Conservation (phyloP, 2,329 filamentous ascomycete species). For the Colletotrichum cordylinicola region DNA sequence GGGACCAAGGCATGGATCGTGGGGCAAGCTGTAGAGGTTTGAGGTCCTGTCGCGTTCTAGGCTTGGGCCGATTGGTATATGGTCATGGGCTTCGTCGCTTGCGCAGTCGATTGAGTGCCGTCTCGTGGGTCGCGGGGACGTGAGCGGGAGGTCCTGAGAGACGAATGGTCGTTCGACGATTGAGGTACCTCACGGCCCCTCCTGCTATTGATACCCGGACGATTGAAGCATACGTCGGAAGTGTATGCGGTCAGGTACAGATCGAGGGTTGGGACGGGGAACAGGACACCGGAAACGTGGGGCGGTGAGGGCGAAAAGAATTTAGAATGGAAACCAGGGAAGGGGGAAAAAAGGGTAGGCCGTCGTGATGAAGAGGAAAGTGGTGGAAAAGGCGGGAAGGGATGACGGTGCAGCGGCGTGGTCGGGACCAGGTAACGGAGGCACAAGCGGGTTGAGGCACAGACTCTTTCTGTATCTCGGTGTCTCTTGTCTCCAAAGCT, state of each 20-base stretch:
- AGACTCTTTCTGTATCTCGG: background rate
- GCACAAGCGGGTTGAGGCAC: background rate
- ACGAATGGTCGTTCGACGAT: background rate
- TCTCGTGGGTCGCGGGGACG: background rate
- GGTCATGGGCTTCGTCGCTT: background rate
- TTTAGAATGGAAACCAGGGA: background rate
- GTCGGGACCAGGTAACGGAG: background rate
- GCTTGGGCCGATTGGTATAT: background rate
- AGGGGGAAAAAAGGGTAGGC: background rate
- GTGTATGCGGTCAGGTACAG: background rate
- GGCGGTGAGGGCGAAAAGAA: background rate
- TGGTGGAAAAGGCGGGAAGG: constrained; percentile 8
- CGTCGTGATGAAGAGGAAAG: constrained; percentile 6
- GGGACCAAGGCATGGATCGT: background rate
- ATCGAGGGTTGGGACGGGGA: background rate
- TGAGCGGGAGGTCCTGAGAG: background rate
- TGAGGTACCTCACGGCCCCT: constrained; percentile 3
- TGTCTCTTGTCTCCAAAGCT: background rate
- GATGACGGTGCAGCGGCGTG: background rate
- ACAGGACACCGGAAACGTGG: background rate
- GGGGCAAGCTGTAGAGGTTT: background rate
- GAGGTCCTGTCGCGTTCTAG: background rate
- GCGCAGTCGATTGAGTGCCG: background rate
- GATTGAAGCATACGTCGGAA: constrained; percentile 2
- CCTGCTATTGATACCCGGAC: background rate